Conservation (phyloP, 2,329 filamentous ascomycete genomes). For the Rhytidhysteron rufulum region DNA sequence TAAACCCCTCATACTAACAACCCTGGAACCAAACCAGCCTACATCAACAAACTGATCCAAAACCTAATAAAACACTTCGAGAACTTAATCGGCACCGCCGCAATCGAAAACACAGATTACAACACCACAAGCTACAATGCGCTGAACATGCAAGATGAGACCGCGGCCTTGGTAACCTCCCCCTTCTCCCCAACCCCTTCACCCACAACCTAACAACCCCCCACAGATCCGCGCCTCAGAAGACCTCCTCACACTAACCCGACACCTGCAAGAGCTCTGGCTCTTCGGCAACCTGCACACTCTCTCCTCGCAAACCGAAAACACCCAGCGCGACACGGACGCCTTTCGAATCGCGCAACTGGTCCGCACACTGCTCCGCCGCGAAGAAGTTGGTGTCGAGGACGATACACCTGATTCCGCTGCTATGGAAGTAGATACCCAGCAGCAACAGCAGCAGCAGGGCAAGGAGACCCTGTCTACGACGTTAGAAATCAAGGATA, state of each 20-base stretch:
- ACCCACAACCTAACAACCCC: background rate
- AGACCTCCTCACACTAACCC: constrained; percentile 58
- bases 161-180: constrained; percentile 52
- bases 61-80: constrained; percentile 51
- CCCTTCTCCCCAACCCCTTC: background rate
- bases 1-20: no score
- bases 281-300: constrained; percentile 63
- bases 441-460: no score
- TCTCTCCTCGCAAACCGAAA: constrained; percentile 21
- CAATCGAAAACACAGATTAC: constrained; percentile 50
- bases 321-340: constrained; percentile 32
- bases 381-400: no score
- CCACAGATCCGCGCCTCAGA: constrained; percentile 59
- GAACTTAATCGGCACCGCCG: constrained; percentile 52
- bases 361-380: no score
- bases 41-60: constrained; percentile 37
- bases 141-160: constrained; percentile 57
- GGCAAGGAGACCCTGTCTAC: no score
- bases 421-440: no score
- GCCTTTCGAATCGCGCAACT: constrained; percentile 14
- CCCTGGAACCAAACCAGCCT: no score
- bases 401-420: no score
- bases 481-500: no score
- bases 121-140: constrained; percentile 55
- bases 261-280: constrained; percentile 64